Evolutionary conservation across 2,329 filamentous ascomycete species (phyloP), one percentile per base, ranked within the genome.

Genomic region (Diplodia mutila): DNA sequence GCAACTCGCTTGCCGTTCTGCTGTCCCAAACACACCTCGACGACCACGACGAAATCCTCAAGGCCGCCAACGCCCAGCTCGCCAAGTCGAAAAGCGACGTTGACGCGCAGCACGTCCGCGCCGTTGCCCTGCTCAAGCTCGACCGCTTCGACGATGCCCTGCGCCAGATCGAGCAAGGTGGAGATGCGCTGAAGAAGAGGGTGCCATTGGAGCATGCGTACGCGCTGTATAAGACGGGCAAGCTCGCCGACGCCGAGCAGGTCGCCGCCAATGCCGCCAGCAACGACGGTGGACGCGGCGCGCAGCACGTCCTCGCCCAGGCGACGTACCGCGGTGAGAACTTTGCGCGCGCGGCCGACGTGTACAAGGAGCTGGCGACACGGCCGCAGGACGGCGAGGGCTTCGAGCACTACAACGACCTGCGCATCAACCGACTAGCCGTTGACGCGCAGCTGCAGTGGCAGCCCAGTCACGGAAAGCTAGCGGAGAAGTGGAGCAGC

Each of bases 91-190:
- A 89, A 75, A 77, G 77, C 65, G 85, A 90, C 71, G 68, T 82
- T 29, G 81, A 86, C 49, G 89, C 90, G 65, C 88, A 90, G 46
- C 89, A 90, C 76, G 90, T 89, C 42, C 89, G 90, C 69, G 85
- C 90, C 16, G 86, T 94, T 53, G 91, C 92, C 25, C 85, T 95
- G 23, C 84, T 95, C 70, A 93, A 93, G 77, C 87, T 95, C 72
- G 92, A 95, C 79, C 90, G 91, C 68, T 95, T 90, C 78, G 87
- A 91, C 67, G 92, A 95, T 77, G 91, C 91, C 54, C 82, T 93
- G 57, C 87, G 87, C 68, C 85, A 87, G 66, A 85, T 94, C 68
- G 86, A 89, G 69, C 86, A 89, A 42, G 88, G 84, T 21, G 88
- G 88, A 59, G 82, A 86, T 68, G 82, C 81, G 70, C 80, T 94